phyloP scores from a whole-genome alignment of 495 filamentous ascomycete genomes.

The Lophiostoma macrostomum region DNA sequence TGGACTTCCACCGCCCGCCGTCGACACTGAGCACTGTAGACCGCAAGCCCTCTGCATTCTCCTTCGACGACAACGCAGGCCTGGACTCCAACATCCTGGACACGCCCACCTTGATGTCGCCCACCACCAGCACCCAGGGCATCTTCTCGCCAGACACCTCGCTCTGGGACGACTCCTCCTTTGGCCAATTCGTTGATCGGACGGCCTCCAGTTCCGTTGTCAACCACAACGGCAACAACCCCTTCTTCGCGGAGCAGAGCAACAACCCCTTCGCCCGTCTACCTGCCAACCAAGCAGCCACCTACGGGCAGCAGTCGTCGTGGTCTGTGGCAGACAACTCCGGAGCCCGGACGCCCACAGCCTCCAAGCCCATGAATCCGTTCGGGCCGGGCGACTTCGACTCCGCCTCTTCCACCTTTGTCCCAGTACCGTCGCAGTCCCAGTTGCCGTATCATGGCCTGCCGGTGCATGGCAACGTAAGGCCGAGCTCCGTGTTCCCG shows the following conservation, averaged over 20 bases:
- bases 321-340: conserved; percentile 40
- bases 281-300: conserved; percentile 42
- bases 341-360: conserved; percentile 44
- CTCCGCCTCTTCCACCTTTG: conserved; percentile 45
- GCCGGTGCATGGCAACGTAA: conserved; percentile 32
- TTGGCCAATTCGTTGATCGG: conserved; percentile 35
- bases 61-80: conserved; percentile 38
- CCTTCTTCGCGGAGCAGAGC: conserved; percentile 42
- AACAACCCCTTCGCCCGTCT: conserved; percentile 51
- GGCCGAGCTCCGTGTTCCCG: conserved; percentile 35
- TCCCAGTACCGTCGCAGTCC: conserved; percentile 38
- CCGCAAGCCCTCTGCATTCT: conserved; percentile 33
- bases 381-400: conserved; percentile 41
- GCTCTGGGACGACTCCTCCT: conserved; percentile 38
- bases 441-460: conserved; percentile 39
- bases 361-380: conserved; percentile 35
- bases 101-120: conserved; percentile 40
- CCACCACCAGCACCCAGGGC: conserved; percentile 34
- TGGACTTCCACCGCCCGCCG: conserved; percentile 37
- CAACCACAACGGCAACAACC: conserved; percentile 31
- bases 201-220: conserved; percentile 25
- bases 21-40: conserved; percentile 31
- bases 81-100: conserved; percentile 39
- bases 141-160: conserved; percentile 35
- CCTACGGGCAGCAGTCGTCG: conserved; percentile 44